phyloP scores from a whole-genome alignment of 805 yeast genomes.

The Candida ficus region DNA sequence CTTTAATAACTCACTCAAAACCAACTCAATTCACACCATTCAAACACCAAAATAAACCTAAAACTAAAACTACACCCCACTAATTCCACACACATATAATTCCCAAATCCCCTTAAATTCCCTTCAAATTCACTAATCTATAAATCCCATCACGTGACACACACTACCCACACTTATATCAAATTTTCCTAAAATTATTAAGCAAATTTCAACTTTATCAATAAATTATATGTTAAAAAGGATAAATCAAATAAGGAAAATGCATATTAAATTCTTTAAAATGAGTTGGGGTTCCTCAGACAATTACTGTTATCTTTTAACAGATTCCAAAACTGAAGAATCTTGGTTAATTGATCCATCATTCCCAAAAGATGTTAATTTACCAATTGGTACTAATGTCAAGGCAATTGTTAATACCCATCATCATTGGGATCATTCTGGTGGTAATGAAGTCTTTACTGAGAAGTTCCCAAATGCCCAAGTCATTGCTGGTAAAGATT shows the following conservation, averaged over 20 bases:
- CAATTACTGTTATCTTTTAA: slow-evolving; percentile 78
- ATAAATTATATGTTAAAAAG: too few species aligned
- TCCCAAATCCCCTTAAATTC: too few species aligned
- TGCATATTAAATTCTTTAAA: slow-evolving; percentile 80
- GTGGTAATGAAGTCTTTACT: slow-evolving; percentile 55
- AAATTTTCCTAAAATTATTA: too few species aligned
- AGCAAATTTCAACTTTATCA: too few species aligned
- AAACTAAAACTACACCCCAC: too few species aligned
- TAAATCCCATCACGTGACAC: too few species aligned
- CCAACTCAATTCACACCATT: too few species aligned
- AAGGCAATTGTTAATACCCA: slow-evolving; percentile 89
- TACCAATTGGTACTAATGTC: slow-evolving; percentile 30
- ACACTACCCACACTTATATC: too few species aligned
- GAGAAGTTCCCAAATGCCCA: slow-evolving; percentile 42
- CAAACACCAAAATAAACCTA: too few species aligned
- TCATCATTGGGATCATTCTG: slow-evolving; percentile 94
- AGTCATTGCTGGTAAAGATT: slow-evolving; percentile 79
- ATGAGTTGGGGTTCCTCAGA: slow-evolving; percentile 96
- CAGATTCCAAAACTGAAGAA: slow-evolving; percentile 57
- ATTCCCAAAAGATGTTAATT: slow-evolving; percentile 59
- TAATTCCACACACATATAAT: too few species aligned
- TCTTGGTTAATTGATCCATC: slow-evolving; percentile 95
- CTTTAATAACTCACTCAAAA: too few species aligned
- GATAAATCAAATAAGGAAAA: slow-evolving; percentile 34
- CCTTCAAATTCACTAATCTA: too few species aligned